These are phyloP conservation scores for Metschnikowia baotianmanensis DNA, from an alignment of 805 yeast species.

Conservation along the genomic window DNA sequence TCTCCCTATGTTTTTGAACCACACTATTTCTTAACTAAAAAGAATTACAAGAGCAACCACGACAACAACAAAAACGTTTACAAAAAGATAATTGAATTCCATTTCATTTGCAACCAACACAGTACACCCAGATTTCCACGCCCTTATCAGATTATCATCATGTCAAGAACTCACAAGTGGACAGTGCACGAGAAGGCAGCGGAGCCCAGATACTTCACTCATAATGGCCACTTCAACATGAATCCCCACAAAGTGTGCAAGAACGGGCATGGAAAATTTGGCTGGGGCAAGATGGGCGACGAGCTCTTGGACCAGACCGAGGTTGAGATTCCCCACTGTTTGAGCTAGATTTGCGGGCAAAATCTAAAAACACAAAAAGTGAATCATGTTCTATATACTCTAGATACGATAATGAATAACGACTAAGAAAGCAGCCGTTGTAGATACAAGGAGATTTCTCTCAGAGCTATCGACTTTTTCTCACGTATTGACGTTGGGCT, in stretches of 20 bases:
- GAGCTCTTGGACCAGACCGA: conserved; percentile 65
- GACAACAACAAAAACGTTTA: no score
- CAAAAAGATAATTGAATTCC: background rate
- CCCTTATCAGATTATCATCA: conserved; percentile 18
- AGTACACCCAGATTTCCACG: background rate
- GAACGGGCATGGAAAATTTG: conserved; percentile 80
- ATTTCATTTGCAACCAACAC: background rate
- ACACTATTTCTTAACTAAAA: no score
- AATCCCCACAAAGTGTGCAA: conserved; percentile 79
- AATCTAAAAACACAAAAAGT: no score
- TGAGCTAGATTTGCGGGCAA: conserved; percentile 27
- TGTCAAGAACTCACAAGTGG: conserved; percentile 84
- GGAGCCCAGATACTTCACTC: conserved; percentile 74
- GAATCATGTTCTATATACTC: no score
- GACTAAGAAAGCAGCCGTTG: no score
- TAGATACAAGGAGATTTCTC: no score
- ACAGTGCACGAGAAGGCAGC: conserved; percentile 58
- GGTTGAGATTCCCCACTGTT: conserved; percentile 18
- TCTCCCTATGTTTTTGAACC: no score
- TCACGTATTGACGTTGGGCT: no score
- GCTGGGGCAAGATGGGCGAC: conserved; percentile 85
- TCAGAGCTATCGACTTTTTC: no score
- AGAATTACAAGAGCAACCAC: no score
- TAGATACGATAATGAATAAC: no score
- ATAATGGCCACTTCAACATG: conserved; percentile 63